Evolutionary conservation across 495 filamentous ascomycete genomes (phyloP).

Genomic region (Daldinia caldariorum): DNA sequence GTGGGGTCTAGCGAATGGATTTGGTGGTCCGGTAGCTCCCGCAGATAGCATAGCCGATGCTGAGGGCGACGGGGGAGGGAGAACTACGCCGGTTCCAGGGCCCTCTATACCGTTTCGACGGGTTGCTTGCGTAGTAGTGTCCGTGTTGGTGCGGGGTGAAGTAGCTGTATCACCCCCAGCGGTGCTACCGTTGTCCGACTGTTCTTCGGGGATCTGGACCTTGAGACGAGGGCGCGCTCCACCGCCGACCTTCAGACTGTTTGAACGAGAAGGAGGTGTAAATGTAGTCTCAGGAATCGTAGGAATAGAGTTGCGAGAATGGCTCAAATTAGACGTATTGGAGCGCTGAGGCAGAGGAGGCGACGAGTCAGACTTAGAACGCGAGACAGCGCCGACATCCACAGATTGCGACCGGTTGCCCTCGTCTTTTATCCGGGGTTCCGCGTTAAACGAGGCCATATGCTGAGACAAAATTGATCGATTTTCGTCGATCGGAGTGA

Average conservation of each 20-base stretch:
- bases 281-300: conserved; percentile 64
- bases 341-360: conserved; percentile 61
- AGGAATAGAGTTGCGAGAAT: conserved; percentile 62
- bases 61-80: conserved; percentile 93
- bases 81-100: conserved; percentile 72
- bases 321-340: conserved; percentile 54
- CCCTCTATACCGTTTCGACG: conserved; percentile 61
- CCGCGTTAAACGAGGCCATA: conserved; percentile 68
- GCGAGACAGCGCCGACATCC: conserved; percentile 65
- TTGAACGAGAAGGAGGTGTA: conserved; percentile 78
- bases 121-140: conserved; percentile 52
- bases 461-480: conserved; percentile 88
- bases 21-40: conserved; percentile 90
- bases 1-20: conserved; percentile 89
- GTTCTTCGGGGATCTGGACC: conserved; percentile 93
- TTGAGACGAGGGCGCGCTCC: conserved; percentile 83
- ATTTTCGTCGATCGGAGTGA: conserved; percentile 94
- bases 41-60: conserved; percentile 84
- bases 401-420: conserved; percentile 69
- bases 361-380: conserved; percentile 55
- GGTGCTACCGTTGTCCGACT: conserved; percentile 81
- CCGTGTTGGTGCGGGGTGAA: conserved; percentile 74
- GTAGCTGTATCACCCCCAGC: conserved; percentile 74
- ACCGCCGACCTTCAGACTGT: conserved; percentile 66
- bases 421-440: conserved; percentile 57